Conservation (phyloP, 2,329 filamentous ascomycete species). For the Colletotrichum plurivorum region DNA sequence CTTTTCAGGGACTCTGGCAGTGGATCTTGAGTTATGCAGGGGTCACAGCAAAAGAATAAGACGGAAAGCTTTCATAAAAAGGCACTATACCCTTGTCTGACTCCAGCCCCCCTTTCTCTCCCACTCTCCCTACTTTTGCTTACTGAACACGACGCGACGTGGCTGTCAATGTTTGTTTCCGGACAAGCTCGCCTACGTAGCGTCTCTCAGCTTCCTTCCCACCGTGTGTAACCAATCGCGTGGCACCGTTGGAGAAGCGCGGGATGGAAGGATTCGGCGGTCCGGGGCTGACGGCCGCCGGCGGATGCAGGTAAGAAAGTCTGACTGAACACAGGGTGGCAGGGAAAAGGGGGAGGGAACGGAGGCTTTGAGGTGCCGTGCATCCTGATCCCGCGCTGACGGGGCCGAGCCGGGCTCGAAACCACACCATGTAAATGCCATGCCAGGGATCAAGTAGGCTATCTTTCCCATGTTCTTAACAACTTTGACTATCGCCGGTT, state of each 20-base stretch:
- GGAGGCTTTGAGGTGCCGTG: no score
- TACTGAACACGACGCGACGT: conserved; percentile 8
- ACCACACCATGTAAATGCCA: not conserved
- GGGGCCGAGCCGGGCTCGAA: conserved; percentile 5
- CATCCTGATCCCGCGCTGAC: not conserved
- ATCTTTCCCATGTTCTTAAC: not conserved
- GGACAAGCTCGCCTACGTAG: conserved; percentile 2
- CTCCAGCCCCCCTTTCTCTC: conserved; percentile 18
- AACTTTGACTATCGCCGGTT: not conserved
- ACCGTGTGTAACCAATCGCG: conserved; percentile 7
- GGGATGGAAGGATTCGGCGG: conserved; percentile 7
- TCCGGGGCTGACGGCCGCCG: not conserved
- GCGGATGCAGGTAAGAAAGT: conserved; percentile 7
- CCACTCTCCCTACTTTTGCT: not conserved
- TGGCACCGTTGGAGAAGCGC: conserved; percentile 5
- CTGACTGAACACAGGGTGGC: not conserved
- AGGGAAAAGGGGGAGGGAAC: not conserved
- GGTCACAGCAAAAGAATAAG: conserved; percentile 1
- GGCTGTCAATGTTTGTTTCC: not conserved
- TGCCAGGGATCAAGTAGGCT: not conserved
- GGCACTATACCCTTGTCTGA: conserved; percentile 12
- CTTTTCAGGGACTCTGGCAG: conserved; percentile 8
- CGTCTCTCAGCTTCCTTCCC: not conserved
- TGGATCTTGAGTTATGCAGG: conserved; percentile 26
- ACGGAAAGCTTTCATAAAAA: not conserved